Evolutionary conservation across 805 yeast genomes (phyloP), one percentile per base, ranked within the genome.

Genomic region (Starmerella bacillaris): DNA sequence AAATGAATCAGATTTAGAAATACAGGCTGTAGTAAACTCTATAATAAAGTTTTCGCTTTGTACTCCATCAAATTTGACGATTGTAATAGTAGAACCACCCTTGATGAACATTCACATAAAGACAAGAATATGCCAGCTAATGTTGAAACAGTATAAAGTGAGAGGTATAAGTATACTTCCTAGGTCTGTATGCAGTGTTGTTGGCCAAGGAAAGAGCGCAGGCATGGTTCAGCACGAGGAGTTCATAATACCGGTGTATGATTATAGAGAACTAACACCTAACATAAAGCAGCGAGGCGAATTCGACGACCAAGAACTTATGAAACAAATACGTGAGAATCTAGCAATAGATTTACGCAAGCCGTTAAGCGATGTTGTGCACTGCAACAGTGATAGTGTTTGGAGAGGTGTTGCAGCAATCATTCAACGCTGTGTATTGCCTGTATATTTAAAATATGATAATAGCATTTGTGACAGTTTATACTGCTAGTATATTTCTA

Each of bases 61-160:
- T n/a, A n/a, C n/a, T n/a, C n/a, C n/a, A n/a, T n/a, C n/a, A n/a
- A n/a, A n/a, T 11, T 17, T 39, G 11, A 41, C 43, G 4, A 36
- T 42, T 2, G 40, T 45, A 1, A 20, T 48, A 4, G 37, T 45
- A 1, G 51, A 47, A 35, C 52, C 52, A 6, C 47, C 50, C n/a
- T 34, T 48, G 5, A 34, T 38, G 16, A 30, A 42, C 3, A 5
- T 42, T 12, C 28, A 27, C 3, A 7, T 21, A 3, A 48, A 47
- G 30, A 37, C 35, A 12, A 18, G 27, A 9, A 22, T 46, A 1
- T 46, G 48, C 14, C 34, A 41, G 6, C 34, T 35, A 3, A 37
- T 47, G 32, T 33, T 48, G 5, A 26, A 19, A 8, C 37, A 38
- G n/a, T 24, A 39, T 9, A 33, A 41, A 12, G 46, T 41, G 11